Conservation (phyloP, 306 rosid species). For the Spatholobus suberectus region DNA sequence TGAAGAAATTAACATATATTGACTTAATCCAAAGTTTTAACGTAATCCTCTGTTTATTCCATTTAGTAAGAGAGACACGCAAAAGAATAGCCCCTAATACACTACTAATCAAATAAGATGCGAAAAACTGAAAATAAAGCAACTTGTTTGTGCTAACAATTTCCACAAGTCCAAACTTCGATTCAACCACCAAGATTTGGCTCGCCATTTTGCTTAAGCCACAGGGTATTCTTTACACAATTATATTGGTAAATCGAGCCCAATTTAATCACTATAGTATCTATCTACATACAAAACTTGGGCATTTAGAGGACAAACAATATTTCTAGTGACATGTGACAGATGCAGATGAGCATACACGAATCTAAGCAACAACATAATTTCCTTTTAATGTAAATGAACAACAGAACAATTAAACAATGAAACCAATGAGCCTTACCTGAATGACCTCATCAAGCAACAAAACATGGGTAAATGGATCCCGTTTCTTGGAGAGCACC, state of each 20-base stretch:
- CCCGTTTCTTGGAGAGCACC: constrained; percentile 93
- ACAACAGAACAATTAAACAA: too few species aligned
- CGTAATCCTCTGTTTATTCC: neutral
- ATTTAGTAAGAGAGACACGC: neutral
- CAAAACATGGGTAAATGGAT: constrained; percentile 90
- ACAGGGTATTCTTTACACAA: neutral
- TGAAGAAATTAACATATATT: neutral
- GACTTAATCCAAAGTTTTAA: neutral
- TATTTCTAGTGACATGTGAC: neutral
- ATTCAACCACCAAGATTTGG: neutral
- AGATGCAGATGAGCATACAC: constrained; percentile 15
- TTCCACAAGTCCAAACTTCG: constrained; percentile 5
- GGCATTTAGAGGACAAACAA: neutral
- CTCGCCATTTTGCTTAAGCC: neutral
- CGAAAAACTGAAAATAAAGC: neutral
- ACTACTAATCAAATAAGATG: neutral
- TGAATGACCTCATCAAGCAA: constrained; percentile 94
- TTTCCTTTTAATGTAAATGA: neutral
- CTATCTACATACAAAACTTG: too few species aligned
- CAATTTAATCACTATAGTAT: too few species aligned
- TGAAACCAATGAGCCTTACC: constrained; percentile 48
- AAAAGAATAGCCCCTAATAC: constrained; percentile 3
- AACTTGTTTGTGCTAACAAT: neutral
- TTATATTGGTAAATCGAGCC: too few species aligned
- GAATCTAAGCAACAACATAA: constrained; percentile 19